phyloP scores from a whole-genome alignment of 257 asterid species.

The Solanum bulbocastanum region DNA sequence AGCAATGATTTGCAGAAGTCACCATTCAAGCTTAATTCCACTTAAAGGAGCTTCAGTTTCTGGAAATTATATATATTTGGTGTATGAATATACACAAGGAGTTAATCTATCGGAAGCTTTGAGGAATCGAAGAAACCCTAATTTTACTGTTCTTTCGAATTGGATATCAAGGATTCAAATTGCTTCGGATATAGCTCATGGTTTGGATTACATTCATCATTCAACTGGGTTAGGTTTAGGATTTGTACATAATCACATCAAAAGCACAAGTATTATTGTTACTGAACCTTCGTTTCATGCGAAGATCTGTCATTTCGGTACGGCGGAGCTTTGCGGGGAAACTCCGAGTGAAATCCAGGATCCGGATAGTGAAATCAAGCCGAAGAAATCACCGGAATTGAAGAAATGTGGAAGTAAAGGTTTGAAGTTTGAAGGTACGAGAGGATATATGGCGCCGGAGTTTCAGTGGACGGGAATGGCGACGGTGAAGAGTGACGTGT shows the following conservation, averaged over 20 bases:
- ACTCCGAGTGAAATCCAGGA: slow-evolving; percentile 5
- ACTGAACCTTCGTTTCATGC: slow-evolving; percentile 41
- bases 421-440: slow-evolving; percentile 62
- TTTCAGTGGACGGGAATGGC: slow-evolving; percentile 52
- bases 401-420: slow-evolving; percentile 31
- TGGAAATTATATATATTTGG: slow-evolving; percentile 50
- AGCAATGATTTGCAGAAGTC: slow-evolving; percentile 51
- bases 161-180: slow-evolving; percentile 61
- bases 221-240: slow-evolving; percentile 66
- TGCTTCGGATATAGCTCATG: slow-evolving; percentile 77
- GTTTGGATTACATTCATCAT: slow-evolving; percentile 80
- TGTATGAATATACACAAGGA: slow-evolving; percentile 58
- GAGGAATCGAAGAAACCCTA: slow-evolving; percentile 51
- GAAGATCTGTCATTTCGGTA: slow-evolving; percentile 79
- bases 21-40: slow-evolving; percentile 72
- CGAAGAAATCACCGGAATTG: not conserved
- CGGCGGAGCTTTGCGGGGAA: slow-evolving; percentile 97
- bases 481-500: slow-evolving; percentile 62
- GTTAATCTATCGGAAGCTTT: slow-evolving; percentile 58
- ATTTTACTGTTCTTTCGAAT: slow-evolving; percentile 53
- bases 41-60: slow-evolving; percentile 69
- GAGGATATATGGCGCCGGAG: slow-evolving; percentile 97
- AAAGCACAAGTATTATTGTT: slow-evolving; percentile 55
- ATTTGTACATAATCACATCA: slow-evolving; percentile 77
- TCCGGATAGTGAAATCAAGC: not conserved